These are phyloP conservation scores for Boletus reticulatus DNA, from an alignment of 768 basidiomycete genomes.

Conservation along the genomic window DNA sequence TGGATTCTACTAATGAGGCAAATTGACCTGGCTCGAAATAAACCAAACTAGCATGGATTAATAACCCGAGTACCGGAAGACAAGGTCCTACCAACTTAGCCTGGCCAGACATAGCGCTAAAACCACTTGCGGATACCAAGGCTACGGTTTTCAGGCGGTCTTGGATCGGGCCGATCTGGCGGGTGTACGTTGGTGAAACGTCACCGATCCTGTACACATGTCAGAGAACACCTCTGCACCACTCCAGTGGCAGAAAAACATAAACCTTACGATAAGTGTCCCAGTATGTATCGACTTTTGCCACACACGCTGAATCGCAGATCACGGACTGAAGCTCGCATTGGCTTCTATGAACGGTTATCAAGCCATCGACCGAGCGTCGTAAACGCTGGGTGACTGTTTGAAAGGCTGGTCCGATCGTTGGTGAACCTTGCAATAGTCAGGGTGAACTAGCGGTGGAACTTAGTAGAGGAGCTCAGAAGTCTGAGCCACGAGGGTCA, in stretches of 20 bases:
- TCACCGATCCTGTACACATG: not conserved
- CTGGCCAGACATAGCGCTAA: not conserved
- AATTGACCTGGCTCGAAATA: not conserved
- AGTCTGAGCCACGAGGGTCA: not conserved
- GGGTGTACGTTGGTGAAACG: conserved; percentile 1
- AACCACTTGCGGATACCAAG: not conserved
- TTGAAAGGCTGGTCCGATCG: not conserved
- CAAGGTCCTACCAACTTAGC: not conserved
- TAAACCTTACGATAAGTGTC: not conserved
- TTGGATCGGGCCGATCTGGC: not conserved
- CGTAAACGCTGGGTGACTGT: not conserved
- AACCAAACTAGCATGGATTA: not conserved
- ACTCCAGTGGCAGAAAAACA: not conserved
- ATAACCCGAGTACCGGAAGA: not conserved
- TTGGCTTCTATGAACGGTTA: conserved; percentile 6
- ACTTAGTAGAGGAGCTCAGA: not conserved
- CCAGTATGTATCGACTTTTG: no score
- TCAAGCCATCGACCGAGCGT: conserved; percentile 6
- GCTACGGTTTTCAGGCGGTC: not conserved
- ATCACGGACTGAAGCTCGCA: not conserved
- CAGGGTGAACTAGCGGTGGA: not conserved
- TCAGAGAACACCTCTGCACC: conserved; percentile 2
- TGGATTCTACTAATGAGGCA: not conserved
- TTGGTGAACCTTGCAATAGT: not conserved
- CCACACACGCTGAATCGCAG: not conserved